Evolutionary conservation across 106 monocot species (phyloP), one percentile per base, ranked within the genome.

Genomic region (Dendrobium officinale): DNA sequence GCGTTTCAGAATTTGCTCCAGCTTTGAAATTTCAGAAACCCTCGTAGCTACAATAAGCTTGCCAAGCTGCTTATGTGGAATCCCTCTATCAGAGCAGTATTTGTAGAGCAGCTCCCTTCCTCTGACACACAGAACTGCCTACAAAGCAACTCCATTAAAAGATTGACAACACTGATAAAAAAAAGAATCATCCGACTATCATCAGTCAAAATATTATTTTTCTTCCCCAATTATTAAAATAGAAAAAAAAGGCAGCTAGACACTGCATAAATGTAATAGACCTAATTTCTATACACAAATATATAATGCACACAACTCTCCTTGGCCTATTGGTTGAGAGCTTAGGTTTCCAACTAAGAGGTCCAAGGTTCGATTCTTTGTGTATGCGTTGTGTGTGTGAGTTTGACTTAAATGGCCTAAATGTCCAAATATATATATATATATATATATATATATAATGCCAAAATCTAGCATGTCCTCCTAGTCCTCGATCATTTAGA

Each of bases 31-130:
- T 80, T 99, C 91, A 67, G 92, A 82, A 86, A 67, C 55, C 59
- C 95, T 83, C 42, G 90, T 90, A 81, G 94, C 98, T 82, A 99
- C 98, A 68, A 99, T 99, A 47, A 99, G 91, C 83, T 99, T 99
- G 77, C 98, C 98, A 43, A 88, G 81, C 83, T 85, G 81, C 66
- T 87, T 91, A 79, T 99, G 88, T 40, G 95, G 92, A 54, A 99
- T 99, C 31, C 64, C 92, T 78, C 86, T 79, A 31, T 93, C 91
- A 77, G 61, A 67, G 80, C 98, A 99, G 54, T 93, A 99, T 44
- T 86, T 86, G 88, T 99, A 95, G 73, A 99, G 91, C 85, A 99
- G 85, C 77, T 92, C 85, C 83, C 86, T 92, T 80, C 98, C 98
- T 88, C 84, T 91, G 42, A 93, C 81, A 83, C 98, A 99, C 66